A percentile compares a stretch with the other conserved stretches of the same genome.
Evolutionary conservation across 2,329 filamentous ascomycete genomes (phyloP).

Genomic region (Didymella sp.): DNA sequence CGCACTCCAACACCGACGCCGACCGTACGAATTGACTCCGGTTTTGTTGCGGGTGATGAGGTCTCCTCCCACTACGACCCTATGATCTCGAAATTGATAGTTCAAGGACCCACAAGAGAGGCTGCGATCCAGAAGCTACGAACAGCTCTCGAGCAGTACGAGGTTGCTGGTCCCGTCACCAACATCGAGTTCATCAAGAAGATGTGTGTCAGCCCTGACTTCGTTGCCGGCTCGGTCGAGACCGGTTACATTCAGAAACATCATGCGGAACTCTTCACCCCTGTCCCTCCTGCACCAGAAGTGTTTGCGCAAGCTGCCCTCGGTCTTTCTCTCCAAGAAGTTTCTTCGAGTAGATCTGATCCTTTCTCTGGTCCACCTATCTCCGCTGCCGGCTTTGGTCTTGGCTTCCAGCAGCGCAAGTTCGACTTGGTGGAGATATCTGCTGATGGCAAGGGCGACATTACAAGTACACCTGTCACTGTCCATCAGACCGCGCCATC

Average conservation of each 20-base stretch:
- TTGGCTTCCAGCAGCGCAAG: conserved; percentile 67
- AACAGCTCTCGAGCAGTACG: conserved; percentile 82
- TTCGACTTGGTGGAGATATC: conserved; percentile 61
- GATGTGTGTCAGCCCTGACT: conserved; percentile 80
- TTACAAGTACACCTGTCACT: conserved; percentile 54
- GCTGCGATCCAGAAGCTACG: conserved; percentile 84
- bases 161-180: conserved; percentile 89
- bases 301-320: conserved; percentile 87
- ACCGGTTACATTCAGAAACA: conserved; percentile 97
- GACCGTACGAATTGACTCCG: conserved; percentile 88
- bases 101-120: conserved; percentile 78
- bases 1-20: conserved; percentile 72
- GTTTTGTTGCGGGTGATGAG: conserved; percentile 88
- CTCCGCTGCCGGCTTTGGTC: conserved; percentile 62
- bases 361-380: conserved; percentile 53
- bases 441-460: conserved; percentile 52
- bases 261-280: conserved; percentile 76
- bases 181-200: conserved; percentile 97
- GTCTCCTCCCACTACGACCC: conserved; percentile 96
- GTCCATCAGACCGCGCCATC: conserved; percentile 60
- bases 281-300: conserved; percentile 68
- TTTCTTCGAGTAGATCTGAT: conserved; percentile 33
- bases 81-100: conserved; percentile 98
- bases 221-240: conserved; percentile 87
- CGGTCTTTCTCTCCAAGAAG: conserved; percentile 66